These are phyloP conservation scores for Testicularia cyperi DNA, from an alignment of 1,284 basidiomycete species.

Conservation along the genomic window DNA sequence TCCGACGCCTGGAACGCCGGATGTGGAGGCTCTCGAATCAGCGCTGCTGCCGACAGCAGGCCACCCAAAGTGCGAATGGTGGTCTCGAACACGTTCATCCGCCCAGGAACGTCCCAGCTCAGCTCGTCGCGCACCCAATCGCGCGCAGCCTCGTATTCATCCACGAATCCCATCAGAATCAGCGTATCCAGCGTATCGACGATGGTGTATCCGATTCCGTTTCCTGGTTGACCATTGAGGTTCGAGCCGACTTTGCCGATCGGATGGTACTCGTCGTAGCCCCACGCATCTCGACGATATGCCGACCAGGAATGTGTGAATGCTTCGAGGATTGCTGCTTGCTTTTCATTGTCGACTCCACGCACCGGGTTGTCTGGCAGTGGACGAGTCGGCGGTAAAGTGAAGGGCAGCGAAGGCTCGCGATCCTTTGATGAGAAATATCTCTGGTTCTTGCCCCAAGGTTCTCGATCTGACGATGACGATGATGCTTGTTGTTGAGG, in stretches of 20 bases:
- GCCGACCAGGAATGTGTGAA: conserved; percentile 56
- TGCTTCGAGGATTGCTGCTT: conserved; percentile 42
- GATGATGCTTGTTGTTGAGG: too few relatives aligned
- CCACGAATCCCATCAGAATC: conserved; percentile 76
- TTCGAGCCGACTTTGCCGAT: conserved; percentile 48
- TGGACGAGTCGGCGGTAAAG: conserved; percentile 26
- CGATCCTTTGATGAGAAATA: background rate
- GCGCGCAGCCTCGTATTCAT: conserved; percentile 76
- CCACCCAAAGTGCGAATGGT: conserved; percentile 81
- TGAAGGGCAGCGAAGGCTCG: conserved; percentile 23
- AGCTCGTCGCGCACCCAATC: conserved; percentile 75
- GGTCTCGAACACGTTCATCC: conserved; percentile 89
- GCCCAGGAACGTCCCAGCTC: conserved; percentile 75
- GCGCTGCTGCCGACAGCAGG: conserved; percentile 70
- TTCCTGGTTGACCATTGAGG: conserved; percentile 34
- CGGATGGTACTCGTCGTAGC: conserved; percentile 58
- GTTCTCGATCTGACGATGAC: background rate
- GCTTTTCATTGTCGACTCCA: conserved; percentile 31
- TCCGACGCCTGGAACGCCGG: conserved; percentile 24
- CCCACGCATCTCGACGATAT: conserved; percentile 55
- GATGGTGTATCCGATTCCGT: conserved; percentile 57
- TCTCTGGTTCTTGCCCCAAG: background rate
- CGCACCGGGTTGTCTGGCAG: conserved; percentile 34
- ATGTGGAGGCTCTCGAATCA: conserved; percentile 45
- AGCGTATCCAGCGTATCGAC: conserved; percentile 70